Evolutionary conservation across 2,329 filamentous ascomycete species (phyloP), one percentile per base, ranked within the genome.

Genomic region (Paecilomyces sp.): DNA sequence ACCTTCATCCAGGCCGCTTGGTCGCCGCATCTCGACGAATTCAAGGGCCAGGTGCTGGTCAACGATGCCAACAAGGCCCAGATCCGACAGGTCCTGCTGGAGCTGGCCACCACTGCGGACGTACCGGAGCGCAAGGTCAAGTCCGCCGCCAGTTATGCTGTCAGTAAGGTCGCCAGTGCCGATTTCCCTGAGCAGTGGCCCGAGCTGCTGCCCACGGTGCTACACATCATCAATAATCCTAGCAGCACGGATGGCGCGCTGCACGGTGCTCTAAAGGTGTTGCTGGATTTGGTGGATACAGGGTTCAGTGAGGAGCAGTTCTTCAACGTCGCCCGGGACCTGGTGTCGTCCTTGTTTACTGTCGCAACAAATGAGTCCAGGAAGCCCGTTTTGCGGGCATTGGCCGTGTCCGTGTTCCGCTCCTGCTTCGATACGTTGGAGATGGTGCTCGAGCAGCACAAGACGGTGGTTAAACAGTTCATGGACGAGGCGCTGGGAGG

Each of bases 181-280:
- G 94, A 99, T 78, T 97, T 96, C 72, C 94, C 94, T 57, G 91
- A 97, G 61, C 85, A 92, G 69, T 99, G 94, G 94, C 91, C 92
- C n/a, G 85, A 85, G 65, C 85, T 99, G 52, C 85, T 99, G 31
- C 90, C 91, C 24, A 85, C 86, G 34, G 82, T 97, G 51, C 84
- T 99, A 62, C 84, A 85, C 52, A 82, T 92, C 56, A 90, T 97
- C 68, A 74, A 74, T 52, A 71, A 76, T 58, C 85, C 88, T 58
- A 84, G 81, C 57, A 91, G 90, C 62, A 86, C 82, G 63, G 91
- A 96, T 68, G 79, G 82, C 54, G 92, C 96, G 72, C 80, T 97
- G 56, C 92, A 97, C 73, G 94, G 94, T 57, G 90, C 93, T 8
- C 81, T 99, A 62, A 90, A 89, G 72, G 92, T 97, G 25, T 84